Evolutionary conservation across 139 green algal species (phyloP).

Genomic region (Closterium sp.): DNA sequence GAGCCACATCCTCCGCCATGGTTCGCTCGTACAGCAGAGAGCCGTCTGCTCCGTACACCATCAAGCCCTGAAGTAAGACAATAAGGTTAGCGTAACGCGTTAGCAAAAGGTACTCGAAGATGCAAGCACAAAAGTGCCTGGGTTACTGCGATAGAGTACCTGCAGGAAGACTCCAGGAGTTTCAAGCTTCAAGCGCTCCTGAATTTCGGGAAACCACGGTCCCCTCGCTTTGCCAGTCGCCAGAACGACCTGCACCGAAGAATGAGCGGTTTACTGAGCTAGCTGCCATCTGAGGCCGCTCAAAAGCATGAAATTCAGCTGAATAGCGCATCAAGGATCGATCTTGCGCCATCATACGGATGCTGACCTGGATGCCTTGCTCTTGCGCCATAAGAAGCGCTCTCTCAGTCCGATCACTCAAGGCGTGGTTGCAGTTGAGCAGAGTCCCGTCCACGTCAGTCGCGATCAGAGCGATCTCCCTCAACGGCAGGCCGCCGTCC

Average conservation of each 20-base stretch:
- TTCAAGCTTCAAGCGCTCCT: neutral
- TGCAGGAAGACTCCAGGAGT: slow-evolving; percentile 23
- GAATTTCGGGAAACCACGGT: slow-evolving; percentile 56
- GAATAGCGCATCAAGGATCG: no score
- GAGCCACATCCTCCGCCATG: slow-evolving; percentile 1
- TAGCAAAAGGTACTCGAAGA: neutral
- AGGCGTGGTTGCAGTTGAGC: slow-evolving; percentile 66
- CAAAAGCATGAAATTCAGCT: neutral
- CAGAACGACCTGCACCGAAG: slow-evolving; percentile 62
- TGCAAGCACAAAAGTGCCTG: neutral
- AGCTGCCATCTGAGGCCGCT: neutral
- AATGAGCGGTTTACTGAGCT: neutral
- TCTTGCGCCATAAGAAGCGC: slow-evolving; percentile 59
- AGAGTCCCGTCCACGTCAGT: slow-evolving; percentile 81
- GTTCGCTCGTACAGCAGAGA: slow-evolving; percentile 9
- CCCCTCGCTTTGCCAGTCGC: slow-evolving; percentile 79
- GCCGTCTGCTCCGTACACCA: slow-evolving; percentile 7
- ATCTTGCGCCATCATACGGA: neutral
- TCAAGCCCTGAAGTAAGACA: neutral
- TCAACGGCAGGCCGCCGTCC: neutral
- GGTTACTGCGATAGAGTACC: neutral
- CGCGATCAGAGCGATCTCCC: slow-evolving; percentile 64
- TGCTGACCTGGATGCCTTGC: slow-evolving; percentile 65
- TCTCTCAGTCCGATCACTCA: slow-evolving; percentile 55
- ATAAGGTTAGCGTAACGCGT: neutral